phyloP scores from a whole-genome alignment of 2,329 filamentous ascomycete genomes.

The Verticillium klebahnii region DNA sequence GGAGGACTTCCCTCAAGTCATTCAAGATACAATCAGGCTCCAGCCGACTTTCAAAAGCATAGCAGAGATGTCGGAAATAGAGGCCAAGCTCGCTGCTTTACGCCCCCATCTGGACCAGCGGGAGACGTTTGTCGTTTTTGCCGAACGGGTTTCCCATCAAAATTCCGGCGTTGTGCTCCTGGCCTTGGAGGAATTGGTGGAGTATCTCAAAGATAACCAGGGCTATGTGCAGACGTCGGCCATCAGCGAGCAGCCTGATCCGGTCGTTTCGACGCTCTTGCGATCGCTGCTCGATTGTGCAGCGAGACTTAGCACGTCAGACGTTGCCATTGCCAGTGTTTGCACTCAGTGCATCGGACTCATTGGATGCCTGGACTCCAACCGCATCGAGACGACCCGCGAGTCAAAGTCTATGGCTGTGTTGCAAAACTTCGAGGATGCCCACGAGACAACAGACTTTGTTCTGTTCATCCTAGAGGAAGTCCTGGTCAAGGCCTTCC shows the following conservation, averaged over 20 bases:
- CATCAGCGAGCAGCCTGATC: slow-evolving; percentile 77
- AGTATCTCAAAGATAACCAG: slow-evolving; percentile 70
- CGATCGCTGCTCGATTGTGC: slow-evolving; percentile 81
- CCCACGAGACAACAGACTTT: slow-evolving; percentile 79
- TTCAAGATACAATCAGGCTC: slow-evolving; percentile 65
- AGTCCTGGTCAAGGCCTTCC: slow-evolving; percentile 84
- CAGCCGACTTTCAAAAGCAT: slow-evolving; percentile 76
- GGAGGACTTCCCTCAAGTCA: slow-evolving; percentile 51
- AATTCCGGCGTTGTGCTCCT: slow-evolving; percentile 81
- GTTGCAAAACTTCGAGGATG: slow-evolving; percentile 76
- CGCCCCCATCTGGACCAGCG: slow-evolving; percentile 58
- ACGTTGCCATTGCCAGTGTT: slow-evolving; percentile 63
- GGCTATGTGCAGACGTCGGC: slow-evolving; percentile 73
- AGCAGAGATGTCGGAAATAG: slow-evolving; percentile 62
- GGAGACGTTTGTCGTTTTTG: slow-evolving; percentile 51
- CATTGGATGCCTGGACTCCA: slow-evolving; percentile 88
- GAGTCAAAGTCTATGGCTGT: slow-evolving; percentile 82
- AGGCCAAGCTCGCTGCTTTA: slow-evolving; percentile 59
- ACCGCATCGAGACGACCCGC: slow-evolving; percentile 74
- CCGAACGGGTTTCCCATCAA: slow-evolving; percentile 72
- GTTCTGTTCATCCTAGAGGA: slow-evolving; percentile 80
- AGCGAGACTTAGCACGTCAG: slow-evolving; percentile 68
- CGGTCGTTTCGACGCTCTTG: slow-evolving; percentile 65
- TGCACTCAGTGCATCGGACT: slow-evolving; percentile 82
- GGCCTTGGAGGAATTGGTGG: slow-evolving; percentile 71